Base-by-base conservation (phyloP, 768 basidiomycete species). In the Mycena alexandri region DNA sequence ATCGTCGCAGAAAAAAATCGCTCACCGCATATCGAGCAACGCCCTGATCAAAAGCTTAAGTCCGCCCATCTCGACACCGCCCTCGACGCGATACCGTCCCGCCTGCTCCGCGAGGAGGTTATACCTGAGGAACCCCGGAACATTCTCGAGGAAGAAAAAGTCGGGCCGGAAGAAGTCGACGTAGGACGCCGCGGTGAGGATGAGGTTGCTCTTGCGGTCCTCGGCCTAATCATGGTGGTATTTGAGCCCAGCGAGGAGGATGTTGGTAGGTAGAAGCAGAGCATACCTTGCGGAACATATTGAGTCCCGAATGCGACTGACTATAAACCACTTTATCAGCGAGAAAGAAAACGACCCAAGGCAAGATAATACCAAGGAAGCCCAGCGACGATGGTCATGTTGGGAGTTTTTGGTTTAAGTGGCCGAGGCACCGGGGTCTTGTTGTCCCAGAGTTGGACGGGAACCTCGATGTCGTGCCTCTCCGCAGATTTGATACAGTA, bases 31-130 rank as follows among this genome's bases (percentile, higher is more conserved):
- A 34, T 89, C 86, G 5, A 89, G 72, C 67, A 95, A 73, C 0
- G 87, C 86, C 5, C 88, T 79, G 0, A 88, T 73, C 21, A 93
- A 72, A 19, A 94, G 82, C 75, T 93, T 94, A 1, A 94, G 73
- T 0, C 91, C 91, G 9, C 94, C 93, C 84, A 87, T 87, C n/a
- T 85, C 80, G 43, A 93, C 86, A 0, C 90, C 92, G 14, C 90
- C 91, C 48, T 81, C 82, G 0, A 89, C 80, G n/a, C 78, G 72
- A 75, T 91, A 78, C 34, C 70, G 66, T 14, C 77, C 76, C 12
- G 72, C 78, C 68, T 86, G 85, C 5, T 59, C 74, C 0, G 82
- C 79, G 65, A 82, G 80, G 7, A 89, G 77, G 10, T 76, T 78
- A 68, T 79, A 85, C 17, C 72, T 75, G 8, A 88, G 38, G 38